Evolutionary conservation across 305 asterid species (phyloP).

Genomic region (Ilex paraguariensis): DNA sequence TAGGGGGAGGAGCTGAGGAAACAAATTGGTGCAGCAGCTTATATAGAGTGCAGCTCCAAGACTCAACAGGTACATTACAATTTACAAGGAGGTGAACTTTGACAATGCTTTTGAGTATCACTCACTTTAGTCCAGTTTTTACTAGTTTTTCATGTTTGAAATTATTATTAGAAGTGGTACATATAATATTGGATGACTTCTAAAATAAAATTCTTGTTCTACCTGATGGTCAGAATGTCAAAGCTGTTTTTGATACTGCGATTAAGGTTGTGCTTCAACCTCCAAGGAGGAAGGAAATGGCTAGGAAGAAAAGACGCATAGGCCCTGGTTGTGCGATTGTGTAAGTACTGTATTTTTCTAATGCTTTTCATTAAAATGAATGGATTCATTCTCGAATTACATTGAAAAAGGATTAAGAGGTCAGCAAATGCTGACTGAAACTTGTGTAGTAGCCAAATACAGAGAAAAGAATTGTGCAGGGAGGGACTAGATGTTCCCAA

Average conservation of each 20-base stretch:
- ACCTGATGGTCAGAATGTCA: constrained; percentile 60
- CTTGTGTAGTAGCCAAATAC: no score
- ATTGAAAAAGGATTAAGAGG: no score
- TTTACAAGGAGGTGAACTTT: no score
- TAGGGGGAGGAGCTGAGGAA: constrained; percentile 96
- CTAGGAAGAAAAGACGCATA: constrained; percentile 54
- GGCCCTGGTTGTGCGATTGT: constrained; percentile 65
- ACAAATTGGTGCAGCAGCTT: constrained; percentile 95
- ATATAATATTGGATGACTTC: not conserved
- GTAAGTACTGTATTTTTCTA: constrained; percentile 37
- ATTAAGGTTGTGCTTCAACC: constrained; percentile 91
- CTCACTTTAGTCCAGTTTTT: not conserved
- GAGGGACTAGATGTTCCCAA: no score
- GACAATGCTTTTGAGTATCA: no score
- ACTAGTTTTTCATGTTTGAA: not conserved
- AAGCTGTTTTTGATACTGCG: constrained; percentile 88
- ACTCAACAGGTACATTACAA: constrained; percentile 68
- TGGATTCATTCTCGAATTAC: no score
- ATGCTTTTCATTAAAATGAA: no score
- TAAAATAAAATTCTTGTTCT: constrained; percentile 5
- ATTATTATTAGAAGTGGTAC: not conserved
- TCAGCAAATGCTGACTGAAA: no score
- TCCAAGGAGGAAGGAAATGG: constrained; percentile 72
- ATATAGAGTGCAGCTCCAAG: constrained; percentile 95
- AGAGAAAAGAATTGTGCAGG: no score